Percentiles rank a stretch among this genome's conserved stretches.
Conservation (phyloP, 371 early-diverging fungal species). For the Smittium culicis region DNA sequence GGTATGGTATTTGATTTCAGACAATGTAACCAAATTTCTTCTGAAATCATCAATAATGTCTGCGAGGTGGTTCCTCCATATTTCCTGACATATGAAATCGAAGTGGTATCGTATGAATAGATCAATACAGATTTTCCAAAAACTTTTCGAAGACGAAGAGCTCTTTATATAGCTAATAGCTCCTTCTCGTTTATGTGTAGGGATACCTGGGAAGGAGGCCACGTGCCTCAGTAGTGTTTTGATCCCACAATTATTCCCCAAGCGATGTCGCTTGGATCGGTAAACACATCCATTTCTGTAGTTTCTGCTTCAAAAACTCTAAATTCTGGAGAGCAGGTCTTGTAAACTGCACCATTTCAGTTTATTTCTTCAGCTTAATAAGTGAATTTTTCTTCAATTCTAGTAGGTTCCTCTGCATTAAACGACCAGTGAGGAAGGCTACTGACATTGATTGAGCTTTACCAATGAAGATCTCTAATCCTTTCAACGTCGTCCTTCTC, state of each 20-base stretch:
- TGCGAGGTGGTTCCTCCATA: background rate
- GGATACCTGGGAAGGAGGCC: background rate
- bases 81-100: background rate
- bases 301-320: background rate
- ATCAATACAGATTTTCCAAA: background rate
- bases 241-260: background rate
- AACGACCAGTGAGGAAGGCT: background rate
- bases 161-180: background rate
- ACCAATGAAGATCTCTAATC: constrained; percentile 13
- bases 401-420: background rate
- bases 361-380: background rate
- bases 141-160: background rate
- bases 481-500: background rate
- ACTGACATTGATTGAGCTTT: constrained; percentile 1
- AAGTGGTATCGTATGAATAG: background rate
- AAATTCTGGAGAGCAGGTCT: background rate
- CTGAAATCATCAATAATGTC: background rate
- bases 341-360: background rate
- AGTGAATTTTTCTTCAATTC: background rate
- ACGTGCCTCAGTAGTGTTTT: background rate
- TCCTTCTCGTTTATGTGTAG: constrained; percentile 1
- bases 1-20: background rate
- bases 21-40: background rate
- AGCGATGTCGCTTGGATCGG: background rate
- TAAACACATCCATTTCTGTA: background rate